Evolutionary conservation across 257 asterid genomes (phyloP).

Genomic region (Solanum appendiculatum): DNA sequence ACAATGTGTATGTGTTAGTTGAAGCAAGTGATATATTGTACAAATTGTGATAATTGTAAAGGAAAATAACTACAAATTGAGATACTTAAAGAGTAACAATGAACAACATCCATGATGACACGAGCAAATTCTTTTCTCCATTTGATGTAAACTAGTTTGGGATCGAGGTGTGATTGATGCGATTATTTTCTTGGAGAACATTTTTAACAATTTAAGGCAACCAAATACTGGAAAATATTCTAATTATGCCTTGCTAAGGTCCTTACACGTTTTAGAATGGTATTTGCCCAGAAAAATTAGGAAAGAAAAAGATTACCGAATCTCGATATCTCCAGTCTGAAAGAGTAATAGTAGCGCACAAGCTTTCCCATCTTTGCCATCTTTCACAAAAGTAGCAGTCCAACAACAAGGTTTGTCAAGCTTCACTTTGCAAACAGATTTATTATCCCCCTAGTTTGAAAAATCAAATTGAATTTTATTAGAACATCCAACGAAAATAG

Average conservation of each 20-base stretch:
- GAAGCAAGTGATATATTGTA: background rate
- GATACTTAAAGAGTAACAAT: background rate
- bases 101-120: background rate
- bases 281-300: background rate
- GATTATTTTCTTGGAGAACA: background rate
- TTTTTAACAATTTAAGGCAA: background rate
- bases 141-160: background rate
- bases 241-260: background rate
- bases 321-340: slow-evolving; percentile 72
- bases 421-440: slow-evolving; percentile 50
- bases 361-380: slow-evolving; percentile 28
- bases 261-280: background rate
- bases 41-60: background rate
- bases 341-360: slow-evolving; percentile 55
- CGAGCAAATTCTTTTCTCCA: background rate
- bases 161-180: background rate
- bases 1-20: background rate
- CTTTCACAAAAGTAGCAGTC: slow-evolving; percentile 50
- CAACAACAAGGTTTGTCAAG: slow-evolving; percentile 69
- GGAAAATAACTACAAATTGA: background rate
- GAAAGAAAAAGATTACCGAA: slow-evolving; percentile 43
- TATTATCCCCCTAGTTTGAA: slow-evolving; percentile 52
- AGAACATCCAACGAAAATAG: background rate
- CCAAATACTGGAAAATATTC: background rate
- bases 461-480: slow-evolving; percentile 8